Evolutionary conservation across 2,329 filamentous ascomycete genomes (phyloP), one percentile per base, ranked within the genome.

Genomic region (Xylaria sp.): DNA sequence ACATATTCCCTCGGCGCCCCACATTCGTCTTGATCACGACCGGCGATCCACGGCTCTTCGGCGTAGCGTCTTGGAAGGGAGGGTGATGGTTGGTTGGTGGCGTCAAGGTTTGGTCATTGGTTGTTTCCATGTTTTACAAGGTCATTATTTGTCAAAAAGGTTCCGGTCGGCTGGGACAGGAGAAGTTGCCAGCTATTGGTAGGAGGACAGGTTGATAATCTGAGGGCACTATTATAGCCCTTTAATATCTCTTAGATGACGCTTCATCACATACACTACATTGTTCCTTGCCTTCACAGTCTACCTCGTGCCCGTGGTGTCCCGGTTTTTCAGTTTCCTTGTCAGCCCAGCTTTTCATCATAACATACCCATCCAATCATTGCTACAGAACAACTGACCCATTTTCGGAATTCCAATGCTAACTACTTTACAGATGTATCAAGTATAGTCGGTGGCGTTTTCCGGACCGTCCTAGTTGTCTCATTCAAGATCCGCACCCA

Each of bases 21-120:
- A 69, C 61, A 69, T 70, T 73, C 69, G 68, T 69, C 70, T 46
- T 67, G 60, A 59, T 73, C 59, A 66, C 58, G 65, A 69, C 58
- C 66, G 43, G 48, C 58, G 65, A 69, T 63, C 43, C 18, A 52
- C 50, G 59, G 56, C 67, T 70, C 61, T 70, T 68, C 66, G 67
- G 67, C 57, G 63, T 60, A 61, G 70, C 56, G 63, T 68, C 63
- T 64, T 60, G 64, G 69, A 65, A 70, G 66, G 70, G 60, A 60
- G 68, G 68, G 67, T 70, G 70, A 72, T 69, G 73, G 73, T 68
- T 68, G 69, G 70, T 70, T 65, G 72, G 70, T 67, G 75, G 74
- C 75, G 74, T 71, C 75, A 68, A 71, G 69, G 75, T 73, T 70
- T 71, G 63, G 70, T 68, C 64, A 57, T 73, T 36, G 63, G 67